Percentiles rank a stretch among this genome's conserved stretches.
Evolutionary conservation across 169 alveolate species (phyloP).

Genomic region (Blepharisma undulans): DNA sequence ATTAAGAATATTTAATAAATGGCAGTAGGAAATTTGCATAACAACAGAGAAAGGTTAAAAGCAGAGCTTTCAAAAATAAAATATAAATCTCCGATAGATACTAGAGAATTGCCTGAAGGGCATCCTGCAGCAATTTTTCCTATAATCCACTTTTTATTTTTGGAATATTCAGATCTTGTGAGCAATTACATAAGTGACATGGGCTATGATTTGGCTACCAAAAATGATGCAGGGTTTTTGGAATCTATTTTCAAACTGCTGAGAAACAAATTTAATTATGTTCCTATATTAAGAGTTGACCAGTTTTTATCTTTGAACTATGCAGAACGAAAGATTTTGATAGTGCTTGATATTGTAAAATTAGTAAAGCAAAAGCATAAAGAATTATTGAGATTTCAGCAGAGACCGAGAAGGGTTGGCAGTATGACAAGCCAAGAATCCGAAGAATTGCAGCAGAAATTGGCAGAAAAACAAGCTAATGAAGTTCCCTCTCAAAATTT

Average conservation of each 20-base stretch:
- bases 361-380: conserved; percentile 57
- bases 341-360: conserved; percentile 63
- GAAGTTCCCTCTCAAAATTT: background rate
- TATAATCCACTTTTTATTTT: conserved; percentile 64
- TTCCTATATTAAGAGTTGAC: conserved; percentile 56
- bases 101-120: conserved; percentile 52
- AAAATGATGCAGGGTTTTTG: conserved; percentile 69
- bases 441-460: background rate
- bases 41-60: conserved; percentile 47
- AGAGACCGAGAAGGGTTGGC: background rate
- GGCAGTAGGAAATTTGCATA: conserved; percentile 50
- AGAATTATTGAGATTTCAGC: conserved; percentile 38
- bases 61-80: conserved; percentile 47
- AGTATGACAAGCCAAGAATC: background rate
- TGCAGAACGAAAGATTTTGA: conserved; percentile 69
- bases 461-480: background rate
- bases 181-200: conserved; percentile 66
- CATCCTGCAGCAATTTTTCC: conserved; percentile 68
- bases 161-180: conserved; percentile 59
- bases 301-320: conserved; percentile 72
- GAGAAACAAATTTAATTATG: conserved; percentile 61
- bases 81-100: conserved; percentile 36
- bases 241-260: conserved; percentile 67
- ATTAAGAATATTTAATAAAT: background rate
- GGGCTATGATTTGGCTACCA: conserved; percentile 73